These are phyloP conservation scores for Calonectria pauciramosa DNA, from an alignment of 2,329 filamentous ascomycete genomes.

Conservation along the genomic window DNA sequence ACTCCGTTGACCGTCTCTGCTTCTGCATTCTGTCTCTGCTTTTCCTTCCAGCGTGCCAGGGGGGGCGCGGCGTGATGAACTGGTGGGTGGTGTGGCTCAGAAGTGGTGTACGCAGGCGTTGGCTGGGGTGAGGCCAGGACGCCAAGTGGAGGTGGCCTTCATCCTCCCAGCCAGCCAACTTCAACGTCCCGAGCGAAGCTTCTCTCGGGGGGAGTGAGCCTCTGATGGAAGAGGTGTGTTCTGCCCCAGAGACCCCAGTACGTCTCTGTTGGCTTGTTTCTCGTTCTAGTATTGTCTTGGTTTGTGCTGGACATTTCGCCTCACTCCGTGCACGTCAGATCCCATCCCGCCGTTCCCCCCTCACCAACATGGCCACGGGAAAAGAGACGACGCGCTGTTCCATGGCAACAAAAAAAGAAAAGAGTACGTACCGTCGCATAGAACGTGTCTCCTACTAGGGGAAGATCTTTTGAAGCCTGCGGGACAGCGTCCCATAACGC, in stretches of 20 bases:
- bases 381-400: not conserved
- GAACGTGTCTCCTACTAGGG: not conserved
- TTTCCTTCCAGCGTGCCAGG: slow-evolving; percentile 4
- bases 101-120: slow-evolving; percentile 31
- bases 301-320: slow-evolving; percentile 4
- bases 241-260: not conserved
- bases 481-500: slow-evolving; percentile 6
- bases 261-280: not conserved
- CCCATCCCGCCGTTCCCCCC: slow-evolving; percentile 2
- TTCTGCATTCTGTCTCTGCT: slow-evolving; percentile 22
- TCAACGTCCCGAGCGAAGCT: slow-evolving; percentile 16
- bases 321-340: slow-evolving; percentile 2
- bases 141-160: slow-evolving; percentile 32
- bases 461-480: slow-evolving; percentile 6
- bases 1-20: slow-evolving; percentile 8
- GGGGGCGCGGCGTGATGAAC: slow-evolving; percentile 14
- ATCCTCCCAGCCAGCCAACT: slow-evolving; percentile 33
- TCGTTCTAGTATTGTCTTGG: not conserved
- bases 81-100: slow-evolving; percentile 34
- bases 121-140: slow-evolving; percentile 38
- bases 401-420: not conserved
- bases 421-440: not conserved
- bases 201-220: slow-evolving; percentile 10
- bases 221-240: not conserved
- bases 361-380: not conserved